Percentiles rank a stretch among this genome's conserved stretches.
phyloP scores from a whole-genome alignment of 225 moss, liverwort and hornwort species.

The Polytrichum commune region DNA sequence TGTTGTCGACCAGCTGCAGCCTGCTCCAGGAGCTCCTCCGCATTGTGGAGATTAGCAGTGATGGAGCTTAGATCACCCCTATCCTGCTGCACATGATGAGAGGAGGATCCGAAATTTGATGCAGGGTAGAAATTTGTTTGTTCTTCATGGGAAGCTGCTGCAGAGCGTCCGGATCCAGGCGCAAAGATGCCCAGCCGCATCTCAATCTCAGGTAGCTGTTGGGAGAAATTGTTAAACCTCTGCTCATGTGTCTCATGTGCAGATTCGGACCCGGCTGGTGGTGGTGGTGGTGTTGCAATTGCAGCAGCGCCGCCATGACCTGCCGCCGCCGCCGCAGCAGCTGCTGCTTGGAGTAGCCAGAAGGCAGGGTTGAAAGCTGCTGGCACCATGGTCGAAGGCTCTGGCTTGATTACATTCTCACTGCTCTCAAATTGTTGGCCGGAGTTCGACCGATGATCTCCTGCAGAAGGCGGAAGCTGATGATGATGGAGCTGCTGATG shows the following conservation, averaged over 20 bases:
- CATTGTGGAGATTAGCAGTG: constrained; percentile 1
- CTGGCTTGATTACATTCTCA: not conserved
- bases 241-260: not conserved
- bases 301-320: too few species aligned
- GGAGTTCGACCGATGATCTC: too few species aligned
- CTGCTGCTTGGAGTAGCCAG: constrained; percentile 55
- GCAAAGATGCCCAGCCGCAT: constrained; percentile 32
- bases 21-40: constrained; percentile 1
- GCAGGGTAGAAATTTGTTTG: constrained; percentile 4
- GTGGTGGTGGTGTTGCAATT: too few species aligned
- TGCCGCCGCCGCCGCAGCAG: too few species aligned
- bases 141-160: not conserved
- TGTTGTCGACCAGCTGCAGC: not conserved
- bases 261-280: too few species aligned
- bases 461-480: not conserved
- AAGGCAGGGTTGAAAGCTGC: constrained; percentile 80
- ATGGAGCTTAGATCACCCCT: constrained; percentile 49
- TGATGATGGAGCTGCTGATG: not conserved
- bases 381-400: constrained; percentile 67
- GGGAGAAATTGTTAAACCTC: not conserved
- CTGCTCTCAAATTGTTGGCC: too few species aligned
- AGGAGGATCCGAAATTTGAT: not conserved
- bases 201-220: constrained; percentile 30
- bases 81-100: constrained; percentile 11
- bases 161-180: not conserved